Percentiles rank a stretch among this genome's conserved stretches.
phyloP scores from a whole-genome alignment of 2,329 filamentous ascomycete genomes.

The Ophiostoma perfectum region DNA sequence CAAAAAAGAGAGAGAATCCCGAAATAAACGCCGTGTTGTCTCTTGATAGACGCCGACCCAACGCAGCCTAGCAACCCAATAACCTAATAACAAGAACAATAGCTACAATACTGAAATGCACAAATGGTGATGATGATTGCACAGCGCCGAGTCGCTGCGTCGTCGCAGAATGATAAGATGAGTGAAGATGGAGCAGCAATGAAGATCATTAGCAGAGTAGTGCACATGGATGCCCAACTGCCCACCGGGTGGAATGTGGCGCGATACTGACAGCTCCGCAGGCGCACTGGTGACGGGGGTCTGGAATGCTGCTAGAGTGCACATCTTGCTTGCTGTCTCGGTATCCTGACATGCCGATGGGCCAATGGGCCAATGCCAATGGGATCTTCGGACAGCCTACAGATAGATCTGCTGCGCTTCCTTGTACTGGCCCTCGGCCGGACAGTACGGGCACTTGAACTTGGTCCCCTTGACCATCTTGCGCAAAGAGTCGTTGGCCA shows the following conservation, averaged over 20 bases:
- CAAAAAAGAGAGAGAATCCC: background rate
- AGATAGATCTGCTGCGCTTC: slow-evolving; percentile 71
- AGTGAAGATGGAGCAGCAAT: no score
- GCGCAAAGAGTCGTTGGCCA: slow-evolving; percentile 70
- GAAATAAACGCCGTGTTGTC: background rate
- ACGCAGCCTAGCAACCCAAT: background rate
- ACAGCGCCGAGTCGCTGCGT: no score
- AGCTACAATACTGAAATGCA: background rate
- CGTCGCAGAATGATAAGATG: no score
- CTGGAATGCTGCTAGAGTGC: slow-evolving; percentile 1
- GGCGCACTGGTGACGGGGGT: background rate
- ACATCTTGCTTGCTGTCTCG: background rate
- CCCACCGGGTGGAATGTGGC: background rate
- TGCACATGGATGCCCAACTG: background rate
- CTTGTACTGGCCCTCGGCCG: slow-evolving; percentile 69
- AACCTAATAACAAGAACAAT: background rate
- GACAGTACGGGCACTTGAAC: slow-evolving; percentile 97
- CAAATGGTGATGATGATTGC: background rate
- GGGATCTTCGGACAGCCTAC: slow-evolving; percentile 32
- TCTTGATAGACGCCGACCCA: background rate
- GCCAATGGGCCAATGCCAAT: no score
- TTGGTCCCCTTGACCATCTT: slow-evolving; percentile 70
- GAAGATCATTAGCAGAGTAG: background rate
- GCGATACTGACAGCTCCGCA: background rate
- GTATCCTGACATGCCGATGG: background rate